Evolutionary conservation across 768 basidiomycete genomes (phyloP).

Genomic region (Kwoniella bestiolae): DNA sequence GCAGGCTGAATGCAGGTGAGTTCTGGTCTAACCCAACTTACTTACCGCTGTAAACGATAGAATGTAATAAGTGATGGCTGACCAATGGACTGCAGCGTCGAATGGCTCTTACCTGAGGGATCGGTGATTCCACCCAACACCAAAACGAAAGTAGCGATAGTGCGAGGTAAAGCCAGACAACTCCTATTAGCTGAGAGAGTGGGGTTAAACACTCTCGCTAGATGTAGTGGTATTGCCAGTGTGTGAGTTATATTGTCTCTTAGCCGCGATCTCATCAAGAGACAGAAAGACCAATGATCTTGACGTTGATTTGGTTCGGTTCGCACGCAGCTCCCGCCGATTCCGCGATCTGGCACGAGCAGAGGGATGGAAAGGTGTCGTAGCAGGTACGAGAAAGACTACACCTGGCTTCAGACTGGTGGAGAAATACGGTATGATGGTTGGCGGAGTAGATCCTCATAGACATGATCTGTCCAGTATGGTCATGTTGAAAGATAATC

Average conservation of each 20-base stretch:
- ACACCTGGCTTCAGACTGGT: conserved; percentile 96
- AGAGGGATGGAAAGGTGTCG: conserved; percentile 80
- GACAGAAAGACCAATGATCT: neutral
- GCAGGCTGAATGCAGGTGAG: conserved; percentile 87
- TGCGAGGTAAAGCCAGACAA: conserved; percentile 83
- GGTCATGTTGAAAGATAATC: conserved; percentile 99
- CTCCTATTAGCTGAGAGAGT: conserved; percentile 90
- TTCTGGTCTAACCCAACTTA: conserved; percentile 29
- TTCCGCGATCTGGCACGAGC: conserved; percentile 77
- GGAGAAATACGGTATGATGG: conserved; percentile 98
- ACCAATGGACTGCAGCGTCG: conserved; percentile 68
- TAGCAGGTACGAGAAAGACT: conserved; percentile 96
- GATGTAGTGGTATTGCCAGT: conserved; percentile 96
- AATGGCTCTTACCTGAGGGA: conserved; percentile 92
- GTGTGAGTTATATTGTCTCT: conserved; percentile 64
- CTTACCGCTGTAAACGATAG: neutral
- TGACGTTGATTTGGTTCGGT: neutral
- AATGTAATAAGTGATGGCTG: neutral
- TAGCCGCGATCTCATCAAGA: neutral
- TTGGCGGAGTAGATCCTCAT: conserved; percentile 94
- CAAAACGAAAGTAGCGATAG: conserved; percentile 74
- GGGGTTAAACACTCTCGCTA: conserved; percentile 86
- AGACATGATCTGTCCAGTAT: conserved; percentile 96
- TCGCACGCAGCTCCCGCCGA: conserved; percentile 81
- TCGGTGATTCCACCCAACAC: conserved; percentile 71